Evolutionary conservation across 768 basidiomycete species (phyloP).

Genomic region (Lyophyllum shimeji): DNA sequence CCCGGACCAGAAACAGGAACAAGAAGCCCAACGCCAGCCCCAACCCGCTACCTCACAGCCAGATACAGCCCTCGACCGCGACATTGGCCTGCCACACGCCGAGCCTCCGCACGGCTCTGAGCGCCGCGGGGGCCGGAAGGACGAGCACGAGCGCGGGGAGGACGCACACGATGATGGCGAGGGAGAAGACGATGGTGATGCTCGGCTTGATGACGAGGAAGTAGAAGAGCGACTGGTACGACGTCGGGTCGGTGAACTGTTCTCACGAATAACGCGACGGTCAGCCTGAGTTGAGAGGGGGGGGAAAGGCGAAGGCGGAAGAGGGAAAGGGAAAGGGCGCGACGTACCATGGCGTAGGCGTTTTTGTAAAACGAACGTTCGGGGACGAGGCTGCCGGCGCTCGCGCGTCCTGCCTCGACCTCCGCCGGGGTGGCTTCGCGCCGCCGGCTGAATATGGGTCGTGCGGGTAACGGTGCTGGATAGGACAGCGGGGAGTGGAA

Average conservation of each 20-base stretch:
- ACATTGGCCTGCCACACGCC: constrained; percentile 85
- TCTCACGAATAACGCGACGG: not conserved
- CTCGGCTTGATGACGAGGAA: constrained; percentile 86
- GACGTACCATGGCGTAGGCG: constrained; percentile 73
- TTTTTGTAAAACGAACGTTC: constrained; percentile 82
- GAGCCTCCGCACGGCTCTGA: constrained; percentile 62
- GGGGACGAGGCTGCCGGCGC: constrained; percentile 31
- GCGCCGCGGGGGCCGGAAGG: constrained; percentile 64
- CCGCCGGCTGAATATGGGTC: constrained; percentile 72
- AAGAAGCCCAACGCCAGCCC: no score
- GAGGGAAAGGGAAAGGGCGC: no score
- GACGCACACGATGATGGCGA: constrained; percentile 54
- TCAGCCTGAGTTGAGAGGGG: not conserved
- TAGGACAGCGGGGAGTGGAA: constrained; percentile 72
- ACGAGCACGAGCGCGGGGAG: constrained; percentile 59
- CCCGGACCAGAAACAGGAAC: not conserved
- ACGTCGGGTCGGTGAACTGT: constrained; percentile 79
- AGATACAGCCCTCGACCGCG: constrained; percentile 66
- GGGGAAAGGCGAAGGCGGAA: no score
- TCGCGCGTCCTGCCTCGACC: constrained; percentile 42
- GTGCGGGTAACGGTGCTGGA: constrained; percentile 62
- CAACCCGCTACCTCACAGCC: constrained; percentile 32
- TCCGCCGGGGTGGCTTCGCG: constrained; percentile 50
- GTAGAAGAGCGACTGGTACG: constrained; percentile 85
- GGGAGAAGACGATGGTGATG: constrained; percentile 67